These are phyloP conservation scores for Mortierella sp. DNA, from an alignment of 371 early-diverging fungal genomes.

Conservation along the genomic window DNA sequence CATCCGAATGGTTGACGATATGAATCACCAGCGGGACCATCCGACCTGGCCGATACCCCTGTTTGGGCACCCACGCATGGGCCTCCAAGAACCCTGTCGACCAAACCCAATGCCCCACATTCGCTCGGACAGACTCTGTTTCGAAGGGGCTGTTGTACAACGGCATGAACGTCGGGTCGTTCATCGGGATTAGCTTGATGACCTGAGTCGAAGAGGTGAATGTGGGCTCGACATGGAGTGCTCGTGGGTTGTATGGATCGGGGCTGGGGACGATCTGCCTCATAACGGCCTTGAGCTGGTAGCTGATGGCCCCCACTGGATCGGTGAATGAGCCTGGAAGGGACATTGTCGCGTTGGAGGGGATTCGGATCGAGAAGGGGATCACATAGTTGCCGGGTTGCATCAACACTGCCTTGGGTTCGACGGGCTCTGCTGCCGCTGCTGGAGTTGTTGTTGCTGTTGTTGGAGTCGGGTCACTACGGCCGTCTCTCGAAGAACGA, in stretches of 20 bases:
- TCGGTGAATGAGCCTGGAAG: slow-evolving; percentile 55
- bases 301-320: slow-evolving; percentile 42
- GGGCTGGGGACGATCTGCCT: slow-evolving; percentile 51
- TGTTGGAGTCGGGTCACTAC: neutral
- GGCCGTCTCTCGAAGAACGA: slow-evolving; percentile 16
- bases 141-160: slow-evolving; percentile 47
- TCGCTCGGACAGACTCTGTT: slow-evolving; percentile 45
- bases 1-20: slow-evolving; percentile 57
- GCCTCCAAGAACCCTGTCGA: slow-evolving; percentile 56
- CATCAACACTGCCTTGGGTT: slow-evolving; percentile 56
- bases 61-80: slow-evolving; percentile 51
- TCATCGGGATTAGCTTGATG: slow-evolving; percentile 57
- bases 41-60: slow-evolving; percentile 52
- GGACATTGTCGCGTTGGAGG: slow-evolving; percentile 44
- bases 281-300: slow-evolving; percentile 54
- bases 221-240: slow-evolving; percentile 46
- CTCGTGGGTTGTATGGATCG: slow-evolving; percentile 36
- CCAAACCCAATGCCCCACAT: slow-evolving; percentile 56
- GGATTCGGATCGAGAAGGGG: slow-evolving; percentile 55
- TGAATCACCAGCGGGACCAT: slow-evolving; percentile 53
- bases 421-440: slow-evolving; percentile 21
- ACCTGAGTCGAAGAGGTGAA: slow-evolving; percentile 37
- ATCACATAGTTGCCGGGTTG: slow-evolving; percentile 56
- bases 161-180: slow-evolving; percentile 46
- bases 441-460: slow-evolving; percentile 11